phyloP scores from a whole-genome alignment of 371 early-diverging fungal genomes.

The Mucor ambiguus region DNA sequence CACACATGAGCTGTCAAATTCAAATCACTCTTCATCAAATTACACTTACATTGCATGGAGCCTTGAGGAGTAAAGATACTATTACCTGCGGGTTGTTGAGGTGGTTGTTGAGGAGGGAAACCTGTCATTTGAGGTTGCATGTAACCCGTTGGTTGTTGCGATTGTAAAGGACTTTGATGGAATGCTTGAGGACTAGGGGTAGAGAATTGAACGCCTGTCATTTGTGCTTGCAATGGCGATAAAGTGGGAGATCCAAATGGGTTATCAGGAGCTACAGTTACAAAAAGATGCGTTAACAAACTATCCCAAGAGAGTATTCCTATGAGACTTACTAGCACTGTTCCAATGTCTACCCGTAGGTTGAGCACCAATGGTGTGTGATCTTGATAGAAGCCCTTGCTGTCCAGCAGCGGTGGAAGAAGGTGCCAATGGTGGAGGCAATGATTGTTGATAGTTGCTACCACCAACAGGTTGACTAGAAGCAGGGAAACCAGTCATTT shows the following conservation, averaged over 20 bases:
- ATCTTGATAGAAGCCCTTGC: slow-evolving; percentile 24
- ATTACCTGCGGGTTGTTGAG: slow-evolving; percentile 16
- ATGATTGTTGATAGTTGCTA: slow-evolving; percentile 24
- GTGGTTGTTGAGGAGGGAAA: slow-evolving; percentile 10
- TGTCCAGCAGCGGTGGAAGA: slow-evolving; percentile 35
- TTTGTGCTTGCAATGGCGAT: slow-evolving; percentile 37
- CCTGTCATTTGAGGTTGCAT: slow-evolving; percentile 32
- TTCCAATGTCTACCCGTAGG: slow-evolving; percentile 60
- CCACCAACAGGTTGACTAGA: slow-evolving; percentile 31
- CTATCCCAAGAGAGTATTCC: too few species aligned
- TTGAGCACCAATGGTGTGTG: slow-evolving; percentile 35
- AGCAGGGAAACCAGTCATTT: slow-evolving; percentile 46
- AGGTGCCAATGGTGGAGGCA: slow-evolving; percentile 23
- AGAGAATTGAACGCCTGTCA: slow-evolving; percentile 27
- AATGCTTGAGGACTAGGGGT: slow-evolving; percentile 47
- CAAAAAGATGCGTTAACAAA: neutral
- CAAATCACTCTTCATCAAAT: neutral
- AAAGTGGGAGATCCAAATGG: slow-evolving; percentile 57
- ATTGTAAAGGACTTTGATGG: slow-evolving; percentile 37
- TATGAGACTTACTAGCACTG: slow-evolving; percentile 52
- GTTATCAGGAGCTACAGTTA: slow-evolving; percentile 24
- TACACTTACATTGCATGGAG: slow-evolving; percentile 35
- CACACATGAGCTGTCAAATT: neutral
- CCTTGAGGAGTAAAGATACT: slow-evolving; percentile 37
- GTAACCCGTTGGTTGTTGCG: slow-evolving; percentile 28